Base-by-base conservation (phyloP, 805 yeast species). In the Hanseniaspora taiwanica region DNA sequence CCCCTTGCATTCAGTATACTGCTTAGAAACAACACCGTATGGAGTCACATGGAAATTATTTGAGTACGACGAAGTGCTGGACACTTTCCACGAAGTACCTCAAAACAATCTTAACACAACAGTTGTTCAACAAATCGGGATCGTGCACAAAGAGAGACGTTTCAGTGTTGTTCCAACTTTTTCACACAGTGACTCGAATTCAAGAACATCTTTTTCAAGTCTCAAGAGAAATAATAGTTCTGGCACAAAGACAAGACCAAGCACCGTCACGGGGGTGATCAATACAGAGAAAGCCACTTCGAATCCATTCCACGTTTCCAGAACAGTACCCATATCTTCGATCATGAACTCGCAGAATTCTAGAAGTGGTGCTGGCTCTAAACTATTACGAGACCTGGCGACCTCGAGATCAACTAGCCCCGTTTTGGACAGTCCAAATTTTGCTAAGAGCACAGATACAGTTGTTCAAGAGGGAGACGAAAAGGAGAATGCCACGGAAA, bases 11-110 rank as follows among this genome's bases (percentile, higher is more conserved):
- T 82, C 95, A 7, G 76, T 89, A 8, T 89, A 87, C 56, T 74
- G 89, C 43, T 69, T 89, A 45, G 96, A 89, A 54, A 86, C 89
- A 38, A 84, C 83, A 57, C 96, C 97, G 0, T 89, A 85, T 58
- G 97, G 97, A 2, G 94, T 93, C 2, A 93, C 85, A 45, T 89
- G 94, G 85, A 72, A 81, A 12, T 66, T 87, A 56, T 89, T 79
- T 60, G 94, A 86, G 56, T 89, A 79, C 61, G 81, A 83, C 51
- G 96, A 87, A 49, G 61, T 60, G 2, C 60, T 69, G 32, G 87
- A 86, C 55, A 76, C 84, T 79, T 89, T 89, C 62, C 71, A 64
- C 40, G 74, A 81, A 51, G 78, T 85, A 3, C 62, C 65, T 4
- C 59, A 65, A 36, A 58, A 63, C 6, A 62, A 62, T 37, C 45